Evolutionary conservation across 345 rosid genomes (phyloP).

Genomic region (Gossypium turneri): DNA sequence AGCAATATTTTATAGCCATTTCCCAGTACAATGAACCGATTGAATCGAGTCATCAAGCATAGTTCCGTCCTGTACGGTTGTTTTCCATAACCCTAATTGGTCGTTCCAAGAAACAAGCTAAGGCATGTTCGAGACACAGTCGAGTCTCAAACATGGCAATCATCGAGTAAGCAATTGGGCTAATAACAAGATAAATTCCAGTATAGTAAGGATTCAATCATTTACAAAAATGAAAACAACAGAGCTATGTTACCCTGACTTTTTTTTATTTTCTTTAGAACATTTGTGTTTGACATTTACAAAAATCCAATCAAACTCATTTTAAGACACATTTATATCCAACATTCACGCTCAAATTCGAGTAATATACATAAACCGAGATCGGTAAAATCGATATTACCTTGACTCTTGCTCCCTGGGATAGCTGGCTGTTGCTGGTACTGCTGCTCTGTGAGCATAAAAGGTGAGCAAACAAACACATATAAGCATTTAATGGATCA

Average conservation of each 20-base stretch:
- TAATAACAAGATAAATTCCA: neutral
- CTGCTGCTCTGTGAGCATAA: constrained; percentile 40
- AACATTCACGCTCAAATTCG: neutral
- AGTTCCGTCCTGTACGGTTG: neutral
- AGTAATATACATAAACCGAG: neutral
- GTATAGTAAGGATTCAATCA: neutral
- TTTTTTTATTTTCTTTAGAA: too few species aligned
- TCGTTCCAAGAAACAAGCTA: neutral
- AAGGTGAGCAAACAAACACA: neutral
- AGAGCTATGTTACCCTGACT: too few species aligned
- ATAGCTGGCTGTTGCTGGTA: constrained; percentile 36
- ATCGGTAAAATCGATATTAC: constrained; percentile 21
- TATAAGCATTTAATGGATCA: neutral
- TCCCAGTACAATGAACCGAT: neutral
- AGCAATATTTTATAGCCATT: neutral
- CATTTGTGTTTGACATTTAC: too few species aligned
- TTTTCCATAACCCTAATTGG: neutral
- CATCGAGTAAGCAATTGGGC: too few species aligned
- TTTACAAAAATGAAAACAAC: too few species aligned
- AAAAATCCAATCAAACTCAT: neutral
- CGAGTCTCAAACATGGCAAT: neutral
- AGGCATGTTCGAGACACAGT: neutral
- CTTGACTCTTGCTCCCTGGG: constrained; percentile 40
- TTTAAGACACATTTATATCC: neutral
- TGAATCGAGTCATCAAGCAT: neutral